A percentile compares a stretch with the other conserved stretches of the same genome.
phyloP scores from a whole-genome alignment of 805 yeast genomes.

The Kodamaea leandrae region DNA sequence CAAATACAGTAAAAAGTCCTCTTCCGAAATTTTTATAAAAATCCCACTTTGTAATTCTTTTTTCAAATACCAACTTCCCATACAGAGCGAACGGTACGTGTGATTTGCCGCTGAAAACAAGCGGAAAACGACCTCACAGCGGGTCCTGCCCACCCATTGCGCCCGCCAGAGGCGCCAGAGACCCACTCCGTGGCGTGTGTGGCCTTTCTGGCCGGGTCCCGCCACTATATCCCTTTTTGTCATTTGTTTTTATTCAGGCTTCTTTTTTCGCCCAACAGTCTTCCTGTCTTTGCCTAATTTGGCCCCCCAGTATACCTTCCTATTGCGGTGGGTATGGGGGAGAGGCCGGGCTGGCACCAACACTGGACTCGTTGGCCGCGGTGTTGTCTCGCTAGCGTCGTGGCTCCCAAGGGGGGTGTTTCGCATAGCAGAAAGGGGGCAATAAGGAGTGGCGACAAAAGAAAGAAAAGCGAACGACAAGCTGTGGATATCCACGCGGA shows the following conservation, averaged over 20 bases:
- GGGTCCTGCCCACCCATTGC: too few relatives aligned
- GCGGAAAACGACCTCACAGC: not conserved
- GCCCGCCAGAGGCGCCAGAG: too few relatives aligned
- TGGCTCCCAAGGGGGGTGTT: not conserved
- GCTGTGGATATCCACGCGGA: too few relatives aligned
- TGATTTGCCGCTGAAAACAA: not conserved
- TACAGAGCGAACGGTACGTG: conserved; percentile 5
- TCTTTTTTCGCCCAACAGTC: conserved; percentile 9
- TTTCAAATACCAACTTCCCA: conserved; percentile 5
- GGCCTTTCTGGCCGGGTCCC: not conserved
- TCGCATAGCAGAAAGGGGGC: not conserved
- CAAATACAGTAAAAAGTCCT: conserved; percentile 12
- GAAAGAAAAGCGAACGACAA: not conserved
- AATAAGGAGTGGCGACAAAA: conserved; percentile 3
- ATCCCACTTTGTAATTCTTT: conserved; percentile 9
- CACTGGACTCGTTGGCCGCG: too few relatives aligned
- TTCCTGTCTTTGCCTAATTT: conserved; percentile 10
- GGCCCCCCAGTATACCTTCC: conserved; percentile 10
- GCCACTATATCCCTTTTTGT: conserved; percentile 6
- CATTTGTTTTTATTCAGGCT: conserved; percentile 4
- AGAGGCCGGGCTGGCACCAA: too few relatives aligned
- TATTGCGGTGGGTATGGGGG: conserved; percentile 6
- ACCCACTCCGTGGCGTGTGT: too few relatives aligned
- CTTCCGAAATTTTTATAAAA: conserved; percentile 10
- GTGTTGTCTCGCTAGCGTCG: not conserved